Base-by-base conservation (phyloP, 208 protist genomes). In the Acanthamoeba healyi region DNA sequence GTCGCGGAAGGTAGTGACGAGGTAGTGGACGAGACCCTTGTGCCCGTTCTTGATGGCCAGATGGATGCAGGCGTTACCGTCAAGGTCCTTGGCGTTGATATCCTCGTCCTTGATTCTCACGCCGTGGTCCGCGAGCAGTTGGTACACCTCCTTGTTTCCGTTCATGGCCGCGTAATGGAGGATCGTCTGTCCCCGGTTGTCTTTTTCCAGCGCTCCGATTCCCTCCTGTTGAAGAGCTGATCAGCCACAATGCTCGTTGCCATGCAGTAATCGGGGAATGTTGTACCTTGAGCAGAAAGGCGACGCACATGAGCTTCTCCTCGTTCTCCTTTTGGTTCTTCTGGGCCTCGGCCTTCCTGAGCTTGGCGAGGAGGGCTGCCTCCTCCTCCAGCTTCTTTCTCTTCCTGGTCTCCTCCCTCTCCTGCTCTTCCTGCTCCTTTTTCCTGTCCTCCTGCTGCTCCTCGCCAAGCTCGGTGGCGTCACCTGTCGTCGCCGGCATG, bases 21-120 rank as follows among this genome's bases (percentile, higher is more conserved):
- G 70, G 34, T 79, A 24, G 15, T 12, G 10, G 70, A 42, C 70
- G 12, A 79, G 10, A 9, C 70, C n/a, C 38, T n/a, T 12, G 10
- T 24, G 70, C 15, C 70, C 70, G 70, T 79, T 7, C 10, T 38
- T 42, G 24, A 79, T 42, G 34, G 70, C 70, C 10, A 79, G 29
- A 42, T 79, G 70, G 26, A 79, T 12, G 70, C 70, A 79, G 15
- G 70, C 29, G 70, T 79, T 79, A 12, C 70, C 70, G 17, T 79
- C 70, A 4, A 32, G 29, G 70, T 79, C 70, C 24, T 42, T 38
- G 24, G 70, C 70, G 70, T 79, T 79, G 70, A 79, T 42, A 10
- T 79, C n/a, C 24, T 79, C 70, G 7, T 79, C 70, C 36, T 38
- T 38, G 70, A 79, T 38, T 12, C 34, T 12, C 38, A 44, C 70